phyloP scores from a whole-genome alignment of 768 basidiomycete genomes.

The Macrolepiota albuminosa region DNA sequence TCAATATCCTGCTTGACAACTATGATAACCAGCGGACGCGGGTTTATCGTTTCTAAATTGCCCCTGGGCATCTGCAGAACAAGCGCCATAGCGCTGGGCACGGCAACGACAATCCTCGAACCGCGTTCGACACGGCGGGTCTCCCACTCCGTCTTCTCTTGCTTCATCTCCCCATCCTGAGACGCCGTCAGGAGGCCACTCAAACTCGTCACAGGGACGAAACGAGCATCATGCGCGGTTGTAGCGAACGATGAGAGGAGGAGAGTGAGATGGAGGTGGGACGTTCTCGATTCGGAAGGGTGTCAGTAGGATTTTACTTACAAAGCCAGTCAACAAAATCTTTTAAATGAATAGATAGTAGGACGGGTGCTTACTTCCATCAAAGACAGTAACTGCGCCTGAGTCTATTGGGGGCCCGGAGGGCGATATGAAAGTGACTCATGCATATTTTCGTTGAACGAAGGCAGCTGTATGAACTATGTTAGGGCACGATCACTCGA shows the following conservation, averaged over 20 bases:
- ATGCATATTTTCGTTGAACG: conserved; percentile 60
- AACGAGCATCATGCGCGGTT: conserved; percentile 73
- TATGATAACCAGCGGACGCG: too few relatives aligned
- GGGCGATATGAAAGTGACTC: conserved; percentile 71
- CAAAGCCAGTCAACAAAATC: conserved; percentile 26
- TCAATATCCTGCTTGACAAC: too few relatives aligned
- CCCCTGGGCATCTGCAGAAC: conserved; percentile 98
- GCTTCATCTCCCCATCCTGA: conserved; percentile 23
- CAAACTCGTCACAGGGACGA: conserved; percentile 49
- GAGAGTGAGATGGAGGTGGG: conserved; percentile 73
- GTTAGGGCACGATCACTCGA: neutral
- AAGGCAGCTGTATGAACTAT: conserved; percentile 37
- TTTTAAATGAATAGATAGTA: neutral
- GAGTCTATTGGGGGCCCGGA: conserved; percentile 65
- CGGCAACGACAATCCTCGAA: conserved; percentile 80
- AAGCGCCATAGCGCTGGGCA: conserved; percentile 83
- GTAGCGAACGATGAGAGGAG: conserved; percentile 43
- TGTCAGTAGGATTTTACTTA: conserved; percentile 77
- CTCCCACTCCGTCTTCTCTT: conserved; percentile 45
- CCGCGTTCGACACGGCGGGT: conserved; percentile 85
- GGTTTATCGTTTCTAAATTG: conserved; percentile 92
- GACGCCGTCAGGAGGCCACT: conserved; percentile 19
- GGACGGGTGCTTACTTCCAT: conserved; percentile 63
- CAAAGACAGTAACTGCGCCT: conserved; percentile 83
- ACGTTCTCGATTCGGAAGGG: conserved; percentile 93